Evolutionary conservation across 345 rosid genomes (phyloP).

Genomic region (Firmiana major): DNA sequence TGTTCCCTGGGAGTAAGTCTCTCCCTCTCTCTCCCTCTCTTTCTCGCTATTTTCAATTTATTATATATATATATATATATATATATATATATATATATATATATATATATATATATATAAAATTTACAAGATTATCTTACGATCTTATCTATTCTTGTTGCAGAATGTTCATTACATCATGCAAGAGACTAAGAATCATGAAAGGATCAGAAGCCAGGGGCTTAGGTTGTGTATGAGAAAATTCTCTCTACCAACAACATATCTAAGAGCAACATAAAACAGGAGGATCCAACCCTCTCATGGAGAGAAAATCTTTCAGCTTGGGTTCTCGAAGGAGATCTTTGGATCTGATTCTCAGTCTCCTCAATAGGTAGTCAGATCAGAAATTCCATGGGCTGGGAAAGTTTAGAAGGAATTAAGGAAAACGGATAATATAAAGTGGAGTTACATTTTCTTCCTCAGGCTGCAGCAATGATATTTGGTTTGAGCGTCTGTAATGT

Average conservation of each 20-base stretch:
- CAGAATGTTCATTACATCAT: slow-evolving; percentile 86
- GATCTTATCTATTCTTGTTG: slow-evolving; percentile 16
- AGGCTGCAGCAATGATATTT: slow-evolving; percentile 1
- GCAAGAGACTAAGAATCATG: slow-evolving; percentile 84
- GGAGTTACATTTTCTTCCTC: slow-evolving; percentile 17
- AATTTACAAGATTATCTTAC: slow-evolving; percentile 12
- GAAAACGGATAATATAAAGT: slow-evolving; percentile 13
- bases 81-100: neutral
- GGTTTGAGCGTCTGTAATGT: slow-evolving; percentile 20
- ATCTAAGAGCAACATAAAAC: slow-evolving; percentile 14
- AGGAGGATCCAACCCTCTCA: neutral
- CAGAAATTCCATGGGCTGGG: slow-evolving; percentile 5
- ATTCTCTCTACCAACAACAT: slow-evolving; percentile 1
- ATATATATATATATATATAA: neutral
- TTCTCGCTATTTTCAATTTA: neutral
- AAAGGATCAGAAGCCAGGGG: slow-evolving; percentile 80
- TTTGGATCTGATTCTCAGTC: slow-evolving; percentile 21
- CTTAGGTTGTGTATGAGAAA: slow-evolving; percentile 50
- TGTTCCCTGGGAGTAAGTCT: slow-evolving; percentile 71
- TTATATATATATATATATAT: neutral
- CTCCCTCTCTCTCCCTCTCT: neutral
- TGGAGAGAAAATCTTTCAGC: slow-evolving; percentile 27
- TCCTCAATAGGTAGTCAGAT: slow-evolving; percentile 3
- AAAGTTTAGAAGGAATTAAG: neutral
- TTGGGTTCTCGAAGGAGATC: slow-evolving; percentile 41